Evolutionary conservation across 805 yeast genomes (phyloP), one percentile per base, ranked within the genome.

Genomic region (Metschnikowia corniflorae): DNA sequence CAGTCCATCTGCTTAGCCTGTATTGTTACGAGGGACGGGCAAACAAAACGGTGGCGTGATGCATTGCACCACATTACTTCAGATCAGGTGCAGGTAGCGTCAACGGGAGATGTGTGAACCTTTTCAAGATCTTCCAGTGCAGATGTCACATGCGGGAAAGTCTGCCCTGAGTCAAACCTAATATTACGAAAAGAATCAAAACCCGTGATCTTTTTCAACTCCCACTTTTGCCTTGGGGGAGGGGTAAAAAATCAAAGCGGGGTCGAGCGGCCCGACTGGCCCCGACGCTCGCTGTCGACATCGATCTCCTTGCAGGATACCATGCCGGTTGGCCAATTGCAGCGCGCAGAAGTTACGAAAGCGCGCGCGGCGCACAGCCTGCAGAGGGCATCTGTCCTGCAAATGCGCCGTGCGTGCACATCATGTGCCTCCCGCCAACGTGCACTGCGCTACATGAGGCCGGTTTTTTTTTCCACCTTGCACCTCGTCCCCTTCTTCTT

Each of bases 361-460:
- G n/a, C n/a, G n/a, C 13, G 20, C 21, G 16, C 29, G 26, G 40
- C 29, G 40, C 40, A 31, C 20, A 23, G 28, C 28, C 35, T 30
- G 40, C 35, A 36, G n/a, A n/a, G 8, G 12, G 13, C 13, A 16
- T 22, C 19, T 18, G 33, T 37, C 45, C 42, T 42, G 45, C 45
- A 39, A 37, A 37, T 26, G 19, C 27, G 20, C 24, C 42, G 40
- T 42, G 45, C 45, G 40, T 36, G 42, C 45, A 37, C 40, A 34
- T 35, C 40, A 37, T 42, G 45, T 42, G 45, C 42, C 45, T 33
- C 37, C n/a, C 37, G 32, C 39, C 32, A 42, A 37, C 45, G 40
- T 42, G 39, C 44, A 27, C 45, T 26, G 40, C 38, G 29, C 38
- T 39, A 21, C 24, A 21, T 21, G 24, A 21, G 24, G 36, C 41